Evolutionary conservation across 768 basidiomycete species (phyloP), one percentile per base, ranked within the genome.

Genomic region (Multifurca ochricompacta): DNA sequence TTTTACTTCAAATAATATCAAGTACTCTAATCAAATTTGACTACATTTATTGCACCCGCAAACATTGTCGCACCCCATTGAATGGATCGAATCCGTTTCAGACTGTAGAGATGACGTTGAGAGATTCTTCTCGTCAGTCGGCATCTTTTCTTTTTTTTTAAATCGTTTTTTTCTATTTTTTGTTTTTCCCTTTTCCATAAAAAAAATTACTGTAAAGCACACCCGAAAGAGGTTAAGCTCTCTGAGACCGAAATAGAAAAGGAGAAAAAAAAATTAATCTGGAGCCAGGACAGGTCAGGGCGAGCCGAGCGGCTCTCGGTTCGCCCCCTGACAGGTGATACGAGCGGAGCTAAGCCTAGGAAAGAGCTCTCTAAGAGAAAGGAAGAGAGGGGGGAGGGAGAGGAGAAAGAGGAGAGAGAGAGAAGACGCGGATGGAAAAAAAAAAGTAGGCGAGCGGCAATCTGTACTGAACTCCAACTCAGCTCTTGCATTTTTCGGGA

Each of bases 1-100:
- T n/a, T n/a, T n/a, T n/a, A n/a, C 16, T 8, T 31, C n/a, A 4
- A 9, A 25, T 50, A 39, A 39, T 45, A 30, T 23, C 35, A 5
- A 37, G n/a, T 41, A 44, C 43, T 49, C 42, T 55, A 55, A 50
- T 51, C n/a, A n/a, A n/a, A n/a, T 55, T 55, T 50, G 42, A 31
- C 42, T 50, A 47, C 9, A n/a, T n/a, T n/a, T n/a, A n/a, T 19
- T 31, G 46, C 7, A 31, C 45, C n/a, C n/a, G n/a, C n/a, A n/a
- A n/a, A n/a, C n/a, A n/a, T n/a, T 14, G 31, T 25, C 27, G 27
- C 23, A 25, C 11, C n/a, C 14, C 41, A 16, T 9, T 6, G 8
- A 16, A 40, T 27, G 21, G 27, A 42, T 25, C 14, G 19, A 41
- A 37, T 30, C 14, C 35, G 43, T 16, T 25, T 35, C 34, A 32